phyloP scores from a whole-genome alignment of 345 rosid species.

The Garcia nutans region DNA sequence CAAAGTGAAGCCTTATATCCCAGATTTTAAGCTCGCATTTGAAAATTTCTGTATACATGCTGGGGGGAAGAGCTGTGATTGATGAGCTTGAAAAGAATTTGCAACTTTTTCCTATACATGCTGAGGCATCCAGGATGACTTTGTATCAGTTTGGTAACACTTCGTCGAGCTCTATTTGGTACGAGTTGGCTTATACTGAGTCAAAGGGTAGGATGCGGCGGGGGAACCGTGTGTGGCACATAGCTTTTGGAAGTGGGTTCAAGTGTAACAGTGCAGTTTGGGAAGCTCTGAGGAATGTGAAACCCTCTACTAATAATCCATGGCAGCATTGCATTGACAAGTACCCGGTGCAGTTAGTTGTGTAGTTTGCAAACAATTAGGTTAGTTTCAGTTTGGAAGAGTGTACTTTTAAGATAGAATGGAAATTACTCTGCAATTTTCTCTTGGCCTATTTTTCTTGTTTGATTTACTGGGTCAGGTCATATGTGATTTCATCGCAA shows the following conservation, averaged over 20 bases:
- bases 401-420: slow-evolving; percentile 12
- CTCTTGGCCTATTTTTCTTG: slow-evolving; percentile 1
- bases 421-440: slow-evolving; percentile 10
- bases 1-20: slow-evolving; percentile 77
- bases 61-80: slow-evolving; percentile 84
- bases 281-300: slow-evolving; percentile 22
- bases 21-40: slow-evolving; percentile 91
- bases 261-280: slow-evolving; percentile 71
- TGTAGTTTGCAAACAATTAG: slow-evolving; percentile 27
- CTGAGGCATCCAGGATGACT: slow-evolving; percentile 88
- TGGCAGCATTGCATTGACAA: slow-evolving; percentile 33
- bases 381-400: slow-evolving; percentile 14
- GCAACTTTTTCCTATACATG: slow-evolving; percentile 65
- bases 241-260: slow-evolving; percentile 88
- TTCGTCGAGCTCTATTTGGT: slow-evolving; percentile 91
- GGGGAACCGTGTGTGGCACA: slow-evolving; percentile 90
- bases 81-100: slow-evolving; percentile 95
- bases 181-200: slow-evolving; percentile 78
- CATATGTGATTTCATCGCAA: slow-evolving; percentile 16
- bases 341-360: slow-evolving; percentile 54
- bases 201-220: slow-evolving; percentile 76
- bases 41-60: slow-evolving; percentile 91
- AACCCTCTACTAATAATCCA: slow-evolving; percentile 28
- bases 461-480: slow-evolving; percentile 10
- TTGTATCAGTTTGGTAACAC: slow-evolving; percentile 89